Conservation (phyloP, 768 basidiomycete species). For the Termitomyces sp. region DNA sequence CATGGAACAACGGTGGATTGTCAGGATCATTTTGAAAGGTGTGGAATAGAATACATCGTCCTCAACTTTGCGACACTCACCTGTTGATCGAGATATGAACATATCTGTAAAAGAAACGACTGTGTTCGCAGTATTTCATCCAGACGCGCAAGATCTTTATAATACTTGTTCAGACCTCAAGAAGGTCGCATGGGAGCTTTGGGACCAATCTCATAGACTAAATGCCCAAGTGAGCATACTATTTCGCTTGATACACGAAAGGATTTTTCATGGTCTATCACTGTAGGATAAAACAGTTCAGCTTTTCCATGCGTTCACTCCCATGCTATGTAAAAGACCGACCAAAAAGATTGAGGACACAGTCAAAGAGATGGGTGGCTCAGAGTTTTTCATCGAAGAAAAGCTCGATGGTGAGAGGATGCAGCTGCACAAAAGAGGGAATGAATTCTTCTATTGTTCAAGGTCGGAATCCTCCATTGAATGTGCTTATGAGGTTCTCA, state of each 20-base stretch:
- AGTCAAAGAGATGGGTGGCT: conserved; percentile 76
- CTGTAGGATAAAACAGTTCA: conserved; percentile 77
- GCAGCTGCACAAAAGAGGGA: conserved; percentile 89
- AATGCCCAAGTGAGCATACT: conserved; percentile 45
- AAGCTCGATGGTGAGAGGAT: conserved; percentile 97
- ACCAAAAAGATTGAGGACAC: conserved; percentile 77
- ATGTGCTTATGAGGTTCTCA: not conserved
- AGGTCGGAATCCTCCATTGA: conserved; percentile 39
- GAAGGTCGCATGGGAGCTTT: conserved; percentile 86
- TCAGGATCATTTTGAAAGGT: conserved; percentile 96
- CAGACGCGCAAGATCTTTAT: conserved; percentile 89
- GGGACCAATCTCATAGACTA: conserved; percentile 66
- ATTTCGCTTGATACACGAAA: not conserved
- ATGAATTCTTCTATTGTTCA: conserved; percentile 91
- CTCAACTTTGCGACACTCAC: not conserved
- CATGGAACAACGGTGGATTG: conserved; percentile 92
- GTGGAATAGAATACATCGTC: not conserved
- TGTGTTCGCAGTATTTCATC: conserved; percentile 87
- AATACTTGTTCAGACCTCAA: conserved; percentile 97
- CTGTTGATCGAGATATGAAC: conserved; percentile 62
- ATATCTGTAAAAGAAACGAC: conserved; percentile 95
- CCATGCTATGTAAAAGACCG: conserved; percentile 92
- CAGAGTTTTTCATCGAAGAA: conserved; percentile 89
- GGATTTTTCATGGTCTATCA: not conserved
- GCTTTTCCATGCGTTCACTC: conserved; percentile 83